Evolutionary conservation across 352 stramenopile genomes (phyloP), one percentile per base, ranked within the genome.

Genomic region (Phytopythium chamaehyphon): DNA sequence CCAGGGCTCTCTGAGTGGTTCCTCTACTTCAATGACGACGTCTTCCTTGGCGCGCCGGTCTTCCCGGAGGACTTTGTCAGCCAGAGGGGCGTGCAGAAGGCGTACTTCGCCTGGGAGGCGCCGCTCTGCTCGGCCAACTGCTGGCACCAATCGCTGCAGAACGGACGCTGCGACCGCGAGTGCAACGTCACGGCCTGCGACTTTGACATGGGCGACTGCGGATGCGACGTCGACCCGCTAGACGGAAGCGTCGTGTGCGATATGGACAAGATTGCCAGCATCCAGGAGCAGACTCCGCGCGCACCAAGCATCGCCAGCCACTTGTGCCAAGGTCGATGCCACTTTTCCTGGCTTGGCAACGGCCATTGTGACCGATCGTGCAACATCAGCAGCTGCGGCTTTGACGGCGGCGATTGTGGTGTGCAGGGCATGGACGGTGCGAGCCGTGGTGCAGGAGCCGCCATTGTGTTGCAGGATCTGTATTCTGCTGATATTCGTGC

Each of bases 1-100:
- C 90, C 86, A 0, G 90, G 87, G 1, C 68, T 98, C 7, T 96
- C 84, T 50, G 69, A 95, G 19, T 83, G 86, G 51, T 98, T 98
- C 59, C 53, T 98, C 4, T 98, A 98, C 66, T 98, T 98, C 57
- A 98, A 98, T 61, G 94, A 98, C 62, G 93, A 98, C 65, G 93
- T 98, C 10, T 95, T 98, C 57, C 71, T 98, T 1, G 94, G 93
- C 36, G 75, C 86, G 15, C 68, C 71, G 11, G 81, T 96, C 12
- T 70, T 76, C 43, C 94, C 94, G 0, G 88, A 97, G 42, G 94
- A 98, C 57, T 98, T 98, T 77, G 71, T 97, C 14, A 87, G 73
- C 19, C 76, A 89, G 55, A 69, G 59, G 10, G 83, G 84, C 18
- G 82, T 93, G 16, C 91, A 98, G 59, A 96, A 96, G 57, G 75